phyloP scores from a whole-genome alignment of 306 rosid genomes.

The Canavalia gladiata region DNA sequence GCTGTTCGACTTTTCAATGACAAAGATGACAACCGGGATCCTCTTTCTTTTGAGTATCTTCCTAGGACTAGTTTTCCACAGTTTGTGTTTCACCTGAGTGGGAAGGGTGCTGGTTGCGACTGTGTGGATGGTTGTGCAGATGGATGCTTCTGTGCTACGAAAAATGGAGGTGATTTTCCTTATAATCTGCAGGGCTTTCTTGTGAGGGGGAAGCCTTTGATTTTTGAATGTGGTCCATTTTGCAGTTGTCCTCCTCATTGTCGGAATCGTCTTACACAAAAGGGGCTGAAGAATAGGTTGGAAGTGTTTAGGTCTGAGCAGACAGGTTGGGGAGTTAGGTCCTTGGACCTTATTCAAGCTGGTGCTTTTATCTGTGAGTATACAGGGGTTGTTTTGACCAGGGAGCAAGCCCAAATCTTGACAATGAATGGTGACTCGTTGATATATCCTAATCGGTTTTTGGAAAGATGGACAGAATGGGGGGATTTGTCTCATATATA shows the following conservation, averaged over 20 bases:
- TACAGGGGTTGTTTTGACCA: slow-evolving; percentile 88
- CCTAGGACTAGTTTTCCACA: slow-evolving; percentile 70
- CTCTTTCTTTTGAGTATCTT: slow-evolving; percentile 78
- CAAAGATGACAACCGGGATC: slow-evolving; percentile 73
- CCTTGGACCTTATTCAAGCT: slow-evolving; percentile 89
- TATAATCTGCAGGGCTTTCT: slow-evolving; percentile 78
- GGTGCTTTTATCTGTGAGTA: slow-evolving; percentile 93
- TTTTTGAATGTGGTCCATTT: slow-evolving; percentile 95
- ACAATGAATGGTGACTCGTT: slow-evolving; percentile 87
- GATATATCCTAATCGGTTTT: slow-evolving; percentile 78
- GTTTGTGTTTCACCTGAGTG: slow-evolving; percentile 76
- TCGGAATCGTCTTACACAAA: slow-evolving; percentile 81
- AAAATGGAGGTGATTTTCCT: slow-evolving; percentile 83
- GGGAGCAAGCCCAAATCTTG: slow-evolving; percentile 81
- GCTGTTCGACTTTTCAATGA: slow-evolving; percentile 82
- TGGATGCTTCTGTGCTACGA: slow-evolving; percentile 79
- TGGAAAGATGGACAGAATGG: slow-evolving; percentile 95
- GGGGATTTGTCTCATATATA: slow-evolving; percentile 85
- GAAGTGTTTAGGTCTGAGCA: slow-evolving; percentile 91
- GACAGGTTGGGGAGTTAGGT: slow-evolving; percentile 97
- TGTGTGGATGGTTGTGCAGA: slow-evolving; percentile 66
- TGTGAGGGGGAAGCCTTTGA: slow-evolving; percentile 84
- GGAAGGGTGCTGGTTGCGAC: slow-evolving; percentile 75
- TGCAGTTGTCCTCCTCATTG: slow-evolving; percentile 85
- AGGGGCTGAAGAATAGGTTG: slow-evolving; percentile 71